These are phyloP conservation scores for Quercus wislizeni DNA, from an alignment of 306 rosid species.

Conservation along the genomic window DNA sequence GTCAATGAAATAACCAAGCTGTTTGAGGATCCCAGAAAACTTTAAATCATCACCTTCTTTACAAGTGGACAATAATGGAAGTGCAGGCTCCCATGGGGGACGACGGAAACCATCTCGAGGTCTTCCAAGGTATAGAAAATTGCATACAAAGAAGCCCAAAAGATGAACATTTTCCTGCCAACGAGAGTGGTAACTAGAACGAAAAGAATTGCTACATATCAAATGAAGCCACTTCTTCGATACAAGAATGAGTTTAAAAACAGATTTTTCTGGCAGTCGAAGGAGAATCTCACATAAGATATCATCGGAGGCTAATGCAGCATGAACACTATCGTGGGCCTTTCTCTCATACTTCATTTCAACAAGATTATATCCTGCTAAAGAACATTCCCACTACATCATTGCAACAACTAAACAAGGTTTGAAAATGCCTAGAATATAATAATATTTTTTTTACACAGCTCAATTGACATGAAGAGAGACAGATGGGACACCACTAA, in stretches of 20 bases:
- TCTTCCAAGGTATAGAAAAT: conserved; percentile 57
- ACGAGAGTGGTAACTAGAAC: conserved; percentile 29
- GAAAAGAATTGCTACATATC: conserved; percentile 55
- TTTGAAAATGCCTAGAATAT: background rate
- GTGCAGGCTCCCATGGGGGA: conserved; percentile 64
- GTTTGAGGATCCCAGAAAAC: conserved; percentile 49
- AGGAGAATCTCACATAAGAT: conserved; percentile 62
- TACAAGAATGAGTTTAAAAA: conserved; percentile 39
- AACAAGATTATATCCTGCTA: conserved; percentile 31
- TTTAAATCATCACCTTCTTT: conserved; percentile 72
- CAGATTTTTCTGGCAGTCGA: conserved; percentile 54
- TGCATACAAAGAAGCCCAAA: conserved; percentile 70
- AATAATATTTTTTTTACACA: conserved; percentile 8
- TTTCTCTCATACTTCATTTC: conserved; percentile 30
- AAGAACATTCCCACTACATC: conserved; percentile 20
- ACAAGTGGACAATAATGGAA: conserved; percentile 65
- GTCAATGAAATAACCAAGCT: conserved; percentile 68
- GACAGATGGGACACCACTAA: background rate
- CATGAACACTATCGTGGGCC: conserved; percentile 29
- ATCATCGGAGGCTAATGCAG: conserved; percentile 62
- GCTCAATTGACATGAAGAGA: conserved; percentile 1
- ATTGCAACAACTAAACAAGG: conserved; percentile 14
- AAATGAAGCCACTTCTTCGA: conserved; percentile 69
- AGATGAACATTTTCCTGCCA: conserved; percentile 57
- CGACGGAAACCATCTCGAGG: conserved; percentile 54